Evolutionary conservation across 495 filamentous ascomycete species (phyloP).

Genomic region (Corynascus novoguineensis): DNA sequence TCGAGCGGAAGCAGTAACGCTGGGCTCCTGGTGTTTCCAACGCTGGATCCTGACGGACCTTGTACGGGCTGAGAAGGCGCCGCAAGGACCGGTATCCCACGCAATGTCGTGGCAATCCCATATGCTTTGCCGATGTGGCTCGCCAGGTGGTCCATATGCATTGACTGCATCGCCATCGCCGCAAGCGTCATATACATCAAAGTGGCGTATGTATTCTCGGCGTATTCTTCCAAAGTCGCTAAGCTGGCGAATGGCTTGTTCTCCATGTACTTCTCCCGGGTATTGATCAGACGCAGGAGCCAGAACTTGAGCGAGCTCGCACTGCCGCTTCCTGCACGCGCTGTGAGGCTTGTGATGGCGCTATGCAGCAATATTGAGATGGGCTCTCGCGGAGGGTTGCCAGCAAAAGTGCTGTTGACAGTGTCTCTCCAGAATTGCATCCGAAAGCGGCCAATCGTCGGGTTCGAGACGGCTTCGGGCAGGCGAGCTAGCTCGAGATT

Average conservation of each 20-base stretch:
- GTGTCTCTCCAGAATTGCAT: constrained; percentile 93
- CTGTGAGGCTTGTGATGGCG: constrained; percentile 57
- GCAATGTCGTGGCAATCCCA: constrained; percentile 76
- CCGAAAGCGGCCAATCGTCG: constrained; percentile 75
- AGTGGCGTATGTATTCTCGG: constrained; percentile 88
- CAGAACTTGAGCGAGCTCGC: constrained; percentile 69
- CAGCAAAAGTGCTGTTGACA: constrained; percentile 63
- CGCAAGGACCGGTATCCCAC: constrained; percentile 78
- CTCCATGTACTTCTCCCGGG: constrained; percentile 75
- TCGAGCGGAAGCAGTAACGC: constrained; percentile 71
- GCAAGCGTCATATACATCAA: constrained; percentile 87
- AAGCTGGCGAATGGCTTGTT: constrained; percentile 75
- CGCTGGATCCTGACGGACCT: constrained; percentile 33
- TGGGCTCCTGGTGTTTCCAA: constrained; percentile 35
- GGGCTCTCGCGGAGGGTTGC: constrained; percentile 77
- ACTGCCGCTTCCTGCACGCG: constrained; percentile 44
- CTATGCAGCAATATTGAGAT: constrained; percentile 77
- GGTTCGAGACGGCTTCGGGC: constrained; percentile 77
- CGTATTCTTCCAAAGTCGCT: constrained; percentile 73
- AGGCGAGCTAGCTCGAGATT: constrained; percentile 87
- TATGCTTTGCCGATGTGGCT: constrained; percentile 91
- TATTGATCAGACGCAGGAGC: constrained; percentile 69
- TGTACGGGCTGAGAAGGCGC: constrained; percentile 59
- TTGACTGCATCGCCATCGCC: constrained; percentile 64
- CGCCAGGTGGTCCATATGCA: constrained; percentile 87